Conservation (phyloP, 192 early-diverging fungal species). For the Coemansia reversa region DNA sequence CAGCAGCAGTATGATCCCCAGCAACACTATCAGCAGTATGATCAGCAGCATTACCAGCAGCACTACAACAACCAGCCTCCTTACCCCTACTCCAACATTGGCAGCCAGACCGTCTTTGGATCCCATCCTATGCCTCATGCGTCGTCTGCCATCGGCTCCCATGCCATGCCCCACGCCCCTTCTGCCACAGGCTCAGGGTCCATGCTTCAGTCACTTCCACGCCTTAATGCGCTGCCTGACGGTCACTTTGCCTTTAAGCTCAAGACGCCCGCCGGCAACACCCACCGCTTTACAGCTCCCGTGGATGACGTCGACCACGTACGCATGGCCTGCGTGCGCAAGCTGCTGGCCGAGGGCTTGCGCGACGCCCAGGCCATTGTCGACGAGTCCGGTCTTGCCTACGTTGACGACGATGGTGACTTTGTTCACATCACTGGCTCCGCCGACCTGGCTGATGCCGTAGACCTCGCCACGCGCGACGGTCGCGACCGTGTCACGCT, state of each 20-base stretch:
- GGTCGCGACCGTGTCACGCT: slow-evolving; percentile 78
- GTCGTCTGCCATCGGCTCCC: too few species aligned
- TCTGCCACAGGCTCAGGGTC: slow-evolving; percentile 35
- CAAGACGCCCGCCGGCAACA: slow-evolving; percentile 68
- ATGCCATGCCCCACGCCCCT: slow-evolving; percentile 25
- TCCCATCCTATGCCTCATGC: too few species aligned
- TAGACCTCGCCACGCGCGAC: slow-evolving; percentile 74
- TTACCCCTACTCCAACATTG: slow-evolving; percentile 52
- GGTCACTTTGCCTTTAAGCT: slow-evolving; percentile 69
- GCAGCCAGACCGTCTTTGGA: slow-evolving; percentile 50
- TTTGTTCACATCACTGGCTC: slow-evolving; percentile 74
- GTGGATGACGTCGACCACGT: slow-evolving; percentile 57
- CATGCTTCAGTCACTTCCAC: slow-evolving; percentile 40
- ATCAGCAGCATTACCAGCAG: slow-evolving; percentile 26
- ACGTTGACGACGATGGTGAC: slow-evolving; percentile 92
- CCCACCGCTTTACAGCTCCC: slow-evolving; percentile 70
- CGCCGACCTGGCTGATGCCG: slow-evolving; percentile 80
- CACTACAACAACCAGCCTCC: slow-evolving; percentile 27
- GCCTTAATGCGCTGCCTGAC: slow-evolving; percentile 31
- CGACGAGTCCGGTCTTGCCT: slow-evolving; percentile 64
- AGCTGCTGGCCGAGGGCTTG: slow-evolving; percentile 61
- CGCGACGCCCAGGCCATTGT: slow-evolving; percentile 44
- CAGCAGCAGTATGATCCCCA: slow-evolving; percentile 41
- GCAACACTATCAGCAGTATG: slow-evolving; percentile 14
- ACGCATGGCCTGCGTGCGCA: slow-evolving; percentile 58